Evolutionary conservation across 169 alveolate species (phyloP).

Genomic region (Plasmodium billcollinsi): DNA sequence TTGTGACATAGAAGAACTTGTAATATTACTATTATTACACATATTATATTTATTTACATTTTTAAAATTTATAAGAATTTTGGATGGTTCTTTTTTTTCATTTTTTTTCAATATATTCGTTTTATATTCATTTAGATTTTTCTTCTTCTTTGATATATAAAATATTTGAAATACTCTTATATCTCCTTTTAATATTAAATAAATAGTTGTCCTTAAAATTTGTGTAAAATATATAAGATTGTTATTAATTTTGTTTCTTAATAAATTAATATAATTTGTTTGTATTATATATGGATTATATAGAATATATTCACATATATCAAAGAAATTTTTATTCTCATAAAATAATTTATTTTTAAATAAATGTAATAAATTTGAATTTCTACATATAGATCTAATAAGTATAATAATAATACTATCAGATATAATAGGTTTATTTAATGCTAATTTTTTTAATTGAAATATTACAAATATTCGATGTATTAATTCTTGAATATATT

Average conservation of each 20-base stretch:
- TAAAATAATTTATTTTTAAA: slow-evolving; percentile 38
- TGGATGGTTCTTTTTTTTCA: too few relatives aligned
- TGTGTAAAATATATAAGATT: slow-evolving; percentile 12
- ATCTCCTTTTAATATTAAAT: slow-evolving; percentile 29
- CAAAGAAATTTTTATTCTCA: slow-evolving; percentile 54
- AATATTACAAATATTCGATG: slow-evolving; percentile 37
- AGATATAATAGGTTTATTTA: slow-evolving; percentile 18
- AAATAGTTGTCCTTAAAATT: slow-evolving; percentile 24
- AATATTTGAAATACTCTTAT: slow-evolving; percentile 29
- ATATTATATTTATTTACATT: too few relatives aligned
- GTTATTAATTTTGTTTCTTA: slow-evolving; percentile 6
- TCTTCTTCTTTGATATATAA: slow-evolving; percentile 1
- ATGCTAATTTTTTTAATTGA: slow-evolving; percentile 50
- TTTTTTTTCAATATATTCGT: too few relatives aligned
- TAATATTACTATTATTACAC: too few relatives aligned
- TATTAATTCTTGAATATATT: slow-evolving; percentile 51
- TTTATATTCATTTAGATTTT: background rate
- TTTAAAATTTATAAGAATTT: too few relatives aligned
- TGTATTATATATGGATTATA: background rate
- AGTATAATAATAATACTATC: slow-evolving; percentile 26
- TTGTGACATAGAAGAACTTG: too few relatives aligned
- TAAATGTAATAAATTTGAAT: slow-evolving; percentile 12
- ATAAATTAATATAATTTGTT: background rate
- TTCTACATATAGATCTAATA: slow-evolving; percentile 46
- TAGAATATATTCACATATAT: slow-evolving; percentile 29